Evolutionary conservation across 495 filamentous ascomycete species (phyloP).

Genomic region (Daldinia caldariorum): DNA sequence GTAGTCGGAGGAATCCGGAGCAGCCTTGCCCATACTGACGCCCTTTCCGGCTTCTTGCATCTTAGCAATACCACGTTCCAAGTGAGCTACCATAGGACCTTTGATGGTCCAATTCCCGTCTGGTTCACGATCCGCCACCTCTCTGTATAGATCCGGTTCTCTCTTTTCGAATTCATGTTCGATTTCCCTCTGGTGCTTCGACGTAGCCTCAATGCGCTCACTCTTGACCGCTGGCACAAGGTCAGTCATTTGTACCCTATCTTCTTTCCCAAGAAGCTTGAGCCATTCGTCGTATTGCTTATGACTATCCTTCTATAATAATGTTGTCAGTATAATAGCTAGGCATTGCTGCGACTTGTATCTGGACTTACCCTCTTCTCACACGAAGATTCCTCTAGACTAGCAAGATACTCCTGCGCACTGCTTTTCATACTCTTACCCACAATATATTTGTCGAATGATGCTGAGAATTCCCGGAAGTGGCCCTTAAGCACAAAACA

Average conservation of each 20-base stretch:
- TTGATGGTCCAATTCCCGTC: slow-evolving; percentile 31
- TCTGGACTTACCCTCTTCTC: slow-evolving; percentile 44
- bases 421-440: slow-evolving; percentile 53
- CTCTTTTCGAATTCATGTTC: slow-evolving; percentile 52
- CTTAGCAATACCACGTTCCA: slow-evolving; percentile 37
- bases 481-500: slow-evolving; percentile 61
- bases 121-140: slow-evolving; percentile 48
- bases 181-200: slow-evolving; percentile 53
- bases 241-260: slow-evolving; percentile 49
- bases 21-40: slow-evolving; percentile 18
- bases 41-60: slow-evolving; percentile 41
- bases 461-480: slow-evolving; percentile 58
- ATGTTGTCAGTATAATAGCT: background rate
- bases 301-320: slow-evolving; percentile 51
- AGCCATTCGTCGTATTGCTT: slow-evolving; percentile 54
- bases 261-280: slow-evolving; percentile 49
- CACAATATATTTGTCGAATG: slow-evolving; percentile 58
- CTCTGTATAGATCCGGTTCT: slow-evolving; percentile 50
- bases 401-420: slow-evolving; percentile 55
- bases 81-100: slow-evolving; percentile 38
- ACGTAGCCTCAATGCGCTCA: slow-evolving; percentile 50
- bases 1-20: slow-evolving; percentile 36
- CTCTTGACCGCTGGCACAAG: slow-evolving; percentile 52
- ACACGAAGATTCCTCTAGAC: slow-evolving; percentile 47
- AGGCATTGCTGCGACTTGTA: background rate